Evolutionary conservation across 2,329 filamentous ascomycete species (phyloP), one percentile per base, ranked within the genome.

Genomic region (Aspergillus neotritici): DNA sequence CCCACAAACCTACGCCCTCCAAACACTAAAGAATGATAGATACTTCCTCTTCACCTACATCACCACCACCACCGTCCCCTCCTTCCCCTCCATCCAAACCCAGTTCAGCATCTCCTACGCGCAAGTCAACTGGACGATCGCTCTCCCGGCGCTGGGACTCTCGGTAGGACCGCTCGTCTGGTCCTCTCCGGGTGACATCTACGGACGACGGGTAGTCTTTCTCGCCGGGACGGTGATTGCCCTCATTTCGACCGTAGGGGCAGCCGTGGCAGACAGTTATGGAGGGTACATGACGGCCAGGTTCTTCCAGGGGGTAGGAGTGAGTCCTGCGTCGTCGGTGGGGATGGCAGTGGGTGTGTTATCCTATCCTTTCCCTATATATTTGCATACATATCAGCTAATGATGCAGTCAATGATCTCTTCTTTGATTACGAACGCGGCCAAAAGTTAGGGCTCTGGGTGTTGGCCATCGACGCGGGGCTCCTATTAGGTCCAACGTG

Each of bases 21-120:
- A 32, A 41, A 15, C 12, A 21, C 37, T 33, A 31, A 34, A 30
- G 32, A 35, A 31, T 7, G 4, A 5, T 29, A 75, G 72, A 48
- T 77, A 78, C 52, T 79, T 79, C 53, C 62, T 79, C 48, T 77
- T 79, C 62, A 79, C 77, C 12, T 80, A 78, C 60, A 68, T 79
- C 47, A 79, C 76, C 0, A 79, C 76, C 1, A 76, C 73, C 0
- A 76, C 75, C 0, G 73, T 79, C 1, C 75, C 76, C 2, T 76
- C 75, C 0, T 79, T 78, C 48, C 58, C 68, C 1, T 61, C 68
- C 15, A 66, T 79, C 15, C 70, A 79, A 52, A 60, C 66, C 2
- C 63, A 72, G 41, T 78, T 73, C 53, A 42, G 53, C 34, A 67
- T 73, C 47, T 65, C 54, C 25, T 70, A 72, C 44, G 66, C 68